These are phyloP conservation scores for Combretum micranthum DNA, from an alignment of 345 rosid species.

Conservation along the genomic window DNA sequence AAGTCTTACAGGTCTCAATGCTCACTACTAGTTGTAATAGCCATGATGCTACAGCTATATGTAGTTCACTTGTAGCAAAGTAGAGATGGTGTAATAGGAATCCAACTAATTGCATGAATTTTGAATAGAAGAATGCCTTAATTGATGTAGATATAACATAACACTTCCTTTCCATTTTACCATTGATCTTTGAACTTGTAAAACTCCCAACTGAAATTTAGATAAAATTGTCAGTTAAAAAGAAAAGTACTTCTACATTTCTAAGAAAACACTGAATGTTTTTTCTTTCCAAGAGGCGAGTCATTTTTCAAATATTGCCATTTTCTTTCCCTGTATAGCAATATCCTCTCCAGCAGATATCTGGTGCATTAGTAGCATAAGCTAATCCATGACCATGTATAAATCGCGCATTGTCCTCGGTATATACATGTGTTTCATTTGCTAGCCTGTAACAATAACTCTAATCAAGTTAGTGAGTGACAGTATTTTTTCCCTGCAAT, in stretches of 20 bases:
- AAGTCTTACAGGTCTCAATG: too few species aligned
- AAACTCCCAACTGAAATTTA: too few species aligned
- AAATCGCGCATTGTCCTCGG: conserved; percentile 83
- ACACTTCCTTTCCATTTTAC: conserved; percentile 4
- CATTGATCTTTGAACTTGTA: too few species aligned
- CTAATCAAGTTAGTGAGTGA: neutral
- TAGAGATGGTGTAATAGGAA: neutral
- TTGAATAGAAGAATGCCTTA: conserved; percentile 28
- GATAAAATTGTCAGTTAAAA: too few species aligned
- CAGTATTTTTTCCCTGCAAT: too few species aligned
- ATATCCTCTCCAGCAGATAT: conserved; percentile 12
- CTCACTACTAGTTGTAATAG: too few species aligned
- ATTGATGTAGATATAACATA: conserved; percentile 11
- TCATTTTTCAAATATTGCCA: neutral
- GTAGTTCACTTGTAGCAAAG: too few species aligned
- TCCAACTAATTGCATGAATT: neutral
- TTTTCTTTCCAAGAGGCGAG: conserved; percentile 11
- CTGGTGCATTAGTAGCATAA: conserved; percentile 34
- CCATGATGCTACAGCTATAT: too few species aligned
- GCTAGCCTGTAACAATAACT: conserved; percentile 43
- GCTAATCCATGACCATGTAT: conserved; percentile 91
- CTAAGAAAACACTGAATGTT: conserved; percentile 2
- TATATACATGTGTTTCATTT: conserved; percentile 89
- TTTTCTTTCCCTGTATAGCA: conserved; percentile 19
- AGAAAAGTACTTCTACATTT: too few species aligned